phyloP scores from a whole-genome alignment of 139 green algal species.

The Asterochloris sp. region DNA sequence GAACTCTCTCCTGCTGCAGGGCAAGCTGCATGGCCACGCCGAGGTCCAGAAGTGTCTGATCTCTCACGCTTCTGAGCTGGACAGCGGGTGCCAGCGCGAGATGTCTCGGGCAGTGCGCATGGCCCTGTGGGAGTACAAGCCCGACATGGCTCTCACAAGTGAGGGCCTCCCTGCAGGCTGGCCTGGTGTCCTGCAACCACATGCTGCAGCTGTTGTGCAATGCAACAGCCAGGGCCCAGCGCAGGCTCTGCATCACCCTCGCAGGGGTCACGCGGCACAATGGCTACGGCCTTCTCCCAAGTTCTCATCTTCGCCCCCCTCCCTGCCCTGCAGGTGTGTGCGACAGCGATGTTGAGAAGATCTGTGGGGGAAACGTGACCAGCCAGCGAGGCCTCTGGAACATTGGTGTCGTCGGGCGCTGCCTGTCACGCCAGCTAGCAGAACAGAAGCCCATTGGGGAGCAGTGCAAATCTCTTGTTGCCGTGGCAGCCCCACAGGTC shows the following conservation, averaged over 20 bases:
- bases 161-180: background rate
- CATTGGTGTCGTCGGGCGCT: slow-evolving; percentile 66
- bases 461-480: slow-evolving; percentile 61
- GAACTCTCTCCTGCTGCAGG: slow-evolving; percentile 5
- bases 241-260: background rate
- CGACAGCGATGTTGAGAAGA: slow-evolving; percentile 59
- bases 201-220: background rate
- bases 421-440: slow-evolving; percentile 62
- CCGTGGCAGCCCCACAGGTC: slow-evolving; percentile 68
- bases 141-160: slow-evolving; percentile 53
- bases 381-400: slow-evolving; percentile 47
- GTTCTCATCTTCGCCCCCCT: background rate
- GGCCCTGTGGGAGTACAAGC: slow-evolving; percentile 78
- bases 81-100: slow-evolving; percentile 61
- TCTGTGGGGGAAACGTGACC: slow-evolving; percentile 40
- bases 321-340: slow-evolving; percentile 35
- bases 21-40: slow-evolving; percentile 54
- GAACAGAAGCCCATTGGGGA: slow-evolving; percentile 21
- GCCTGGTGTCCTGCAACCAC: background rate
- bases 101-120: slow-evolving; percentile 74
- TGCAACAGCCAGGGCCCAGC: background rate
- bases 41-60: slow-evolving; percentile 74
- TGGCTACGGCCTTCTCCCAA: background rate
- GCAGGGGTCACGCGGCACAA: background rate
- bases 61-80: slow-evolving; percentile 42